Evolutionary conservation across 495 filamentous ascomycete genomes (phyloP).

Genomic region (Penicillium malachiteum): DNA sequence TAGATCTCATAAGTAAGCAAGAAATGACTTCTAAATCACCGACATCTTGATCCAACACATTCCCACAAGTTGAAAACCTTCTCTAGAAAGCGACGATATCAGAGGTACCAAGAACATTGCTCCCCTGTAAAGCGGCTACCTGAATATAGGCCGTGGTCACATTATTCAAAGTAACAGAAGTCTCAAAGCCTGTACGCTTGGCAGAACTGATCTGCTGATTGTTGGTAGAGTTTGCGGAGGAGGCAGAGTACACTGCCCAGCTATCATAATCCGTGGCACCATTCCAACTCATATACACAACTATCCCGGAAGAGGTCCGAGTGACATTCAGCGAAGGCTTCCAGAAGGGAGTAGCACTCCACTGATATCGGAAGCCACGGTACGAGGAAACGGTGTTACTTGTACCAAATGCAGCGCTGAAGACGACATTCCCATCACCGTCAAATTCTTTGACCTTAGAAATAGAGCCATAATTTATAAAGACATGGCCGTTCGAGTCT

Average conservation of each 20-base stretch:
- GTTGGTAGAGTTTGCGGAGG: slow-evolving; percentile 19
- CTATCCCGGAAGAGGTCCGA: slow-evolving; percentile 2
- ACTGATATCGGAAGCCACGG: slow-evolving; percentile 40
- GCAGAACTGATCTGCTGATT: slow-evolving; percentile 21
- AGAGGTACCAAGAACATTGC: slow-evolving; percentile 28
- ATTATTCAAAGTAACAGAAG: slow-evolving; percentile 19
- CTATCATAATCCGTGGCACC: slow-evolving; percentile 28
- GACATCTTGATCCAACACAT: not conserved
- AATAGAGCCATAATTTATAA: slow-evolving; percentile 43
- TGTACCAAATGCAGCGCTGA: slow-evolving; percentile 24
- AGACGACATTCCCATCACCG: slow-evolving; percentile 17
- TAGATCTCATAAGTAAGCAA: not conserved
- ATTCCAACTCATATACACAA: slow-evolving; percentile 36
- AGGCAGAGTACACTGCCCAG: slow-evolving; percentile 11
- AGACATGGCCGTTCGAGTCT: slow-evolving; percentile 34
- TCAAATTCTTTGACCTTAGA: slow-evolving; percentile 47
- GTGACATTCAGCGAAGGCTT: slow-evolving; percentile 27
- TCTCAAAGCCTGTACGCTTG: slow-evolving; percentile 38
- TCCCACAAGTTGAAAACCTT: not conserved
- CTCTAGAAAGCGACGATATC: slow-evolving; percentile 21
- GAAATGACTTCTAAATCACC: not conserved
- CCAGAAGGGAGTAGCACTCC: slow-evolving; percentile 39
- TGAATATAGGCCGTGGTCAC: slow-evolving; percentile 28
- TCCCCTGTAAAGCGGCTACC: slow-evolving; percentile 32
- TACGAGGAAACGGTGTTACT: slow-evolving; percentile 41